phyloP scores from a whole-genome alignment of 2,329 filamentous ascomycete genomes.

The Nemania diffusa region DNA sequence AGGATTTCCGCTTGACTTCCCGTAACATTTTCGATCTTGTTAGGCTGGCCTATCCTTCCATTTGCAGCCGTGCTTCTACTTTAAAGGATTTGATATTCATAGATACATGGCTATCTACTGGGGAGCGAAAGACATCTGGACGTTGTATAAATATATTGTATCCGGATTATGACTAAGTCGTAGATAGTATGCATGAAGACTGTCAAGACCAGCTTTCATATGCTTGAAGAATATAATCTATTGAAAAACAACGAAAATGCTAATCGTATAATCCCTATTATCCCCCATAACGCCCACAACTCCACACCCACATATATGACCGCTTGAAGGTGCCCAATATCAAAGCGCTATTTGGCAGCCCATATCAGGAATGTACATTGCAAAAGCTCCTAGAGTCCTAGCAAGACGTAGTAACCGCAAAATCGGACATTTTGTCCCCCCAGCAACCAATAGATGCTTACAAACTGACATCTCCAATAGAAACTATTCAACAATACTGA shows the following conservation, averaged over 20 bases:
- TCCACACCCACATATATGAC: slow-evolving; percentile 20
- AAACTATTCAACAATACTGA: slow-evolving; percentile 18
- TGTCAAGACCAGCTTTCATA: too few relatives aligned
- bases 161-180: too few relatives aligned
- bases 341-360: slow-evolving; percentile 1
- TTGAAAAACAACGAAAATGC: slow-evolving; percentile 24
- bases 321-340: slow-evolving; percentile 8
- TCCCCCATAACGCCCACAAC: slow-evolving; percentile 19
- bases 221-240: too few relatives aligned
- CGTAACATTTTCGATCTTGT: too few relatives aligned
- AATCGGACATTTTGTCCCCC: not conserved
- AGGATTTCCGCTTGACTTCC: too few relatives aligned
- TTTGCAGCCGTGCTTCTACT: too few relatives aligned
- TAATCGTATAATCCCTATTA: slow-evolving; percentile 4
- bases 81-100: too few relatives aligned
- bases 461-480: not conserved
- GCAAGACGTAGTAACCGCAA: not conserved
- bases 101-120: too few relatives aligned
- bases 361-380: slow-evolving; percentile 10
- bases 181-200: too few relatives aligned
- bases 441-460: slow-evolving; percentile 10
- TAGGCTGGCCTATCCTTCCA: too few relatives aligned
- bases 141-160: too few relatives aligned
- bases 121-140: too few relatives aligned
- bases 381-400: not conserved